A percentile compares a stretch with the other conserved stretches of the same genome.
phyloP scores from a whole-genome alignment of 2,329 filamentous ascomycete genomes.

The Trichoderma brevicompactum region DNA sequence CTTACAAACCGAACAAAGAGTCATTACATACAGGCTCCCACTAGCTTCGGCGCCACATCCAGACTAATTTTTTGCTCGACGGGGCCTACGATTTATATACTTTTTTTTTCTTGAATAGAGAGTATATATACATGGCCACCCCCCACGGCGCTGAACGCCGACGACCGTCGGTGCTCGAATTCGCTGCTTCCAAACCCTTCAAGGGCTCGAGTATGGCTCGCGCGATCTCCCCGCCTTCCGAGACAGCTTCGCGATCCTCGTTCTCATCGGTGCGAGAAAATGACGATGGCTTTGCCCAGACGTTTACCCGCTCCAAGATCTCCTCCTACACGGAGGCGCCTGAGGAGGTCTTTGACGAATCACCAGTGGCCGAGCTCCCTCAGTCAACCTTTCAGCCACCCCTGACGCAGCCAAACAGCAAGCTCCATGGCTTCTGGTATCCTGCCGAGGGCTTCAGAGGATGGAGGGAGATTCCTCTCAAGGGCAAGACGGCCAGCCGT shows the following conservation, averaged over 20 bases:
- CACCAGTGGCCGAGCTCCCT: slow-evolving; percentile 49
- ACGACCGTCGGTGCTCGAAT: slow-evolving; percentile 35
- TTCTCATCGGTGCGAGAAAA: slow-evolving; percentile 67
- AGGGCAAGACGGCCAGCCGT: slow-evolving; percentile 62
- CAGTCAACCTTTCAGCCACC: slow-evolving; percentile 55
- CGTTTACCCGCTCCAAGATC: slow-evolving; percentile 65
- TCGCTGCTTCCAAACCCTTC: slow-evolving; percentile 27
- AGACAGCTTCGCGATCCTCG: slow-evolving; percentile 55
- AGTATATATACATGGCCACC: slow-evolving; percentile 27
- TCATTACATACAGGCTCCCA: slow-evolving; percentile 24
- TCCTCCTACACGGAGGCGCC: slow-evolving; percentile 59
- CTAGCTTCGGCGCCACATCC: slow-evolving; percentile 28
- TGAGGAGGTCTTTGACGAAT: slow-evolving; percentile 58
- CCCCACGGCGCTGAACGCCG: slow-evolving; percentile 33
- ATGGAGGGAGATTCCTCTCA: slow-evolving; percentile 66
- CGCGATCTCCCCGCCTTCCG: slow-evolving; percentile 44
- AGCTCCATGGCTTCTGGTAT: slow-evolving; percentile 62
- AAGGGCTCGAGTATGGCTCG: slow-evolving; percentile 46
- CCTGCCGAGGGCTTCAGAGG: slow-evolving; percentile 63
- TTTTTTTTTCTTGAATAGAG: slow-evolving; percentile 5
- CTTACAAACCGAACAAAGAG: slow-evolving; percentile 18
- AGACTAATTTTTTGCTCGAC: slow-evolving; percentile 14
- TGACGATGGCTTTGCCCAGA: slow-evolving; percentile 62
- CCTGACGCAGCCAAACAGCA: slow-evolving; percentile 59
- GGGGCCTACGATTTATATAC: not conserved